These are phyloP conservation scores for Novymonas esmeraldas DNA, from an alignment of 208 protist genomes.

Conservation along the genomic window DNA sequence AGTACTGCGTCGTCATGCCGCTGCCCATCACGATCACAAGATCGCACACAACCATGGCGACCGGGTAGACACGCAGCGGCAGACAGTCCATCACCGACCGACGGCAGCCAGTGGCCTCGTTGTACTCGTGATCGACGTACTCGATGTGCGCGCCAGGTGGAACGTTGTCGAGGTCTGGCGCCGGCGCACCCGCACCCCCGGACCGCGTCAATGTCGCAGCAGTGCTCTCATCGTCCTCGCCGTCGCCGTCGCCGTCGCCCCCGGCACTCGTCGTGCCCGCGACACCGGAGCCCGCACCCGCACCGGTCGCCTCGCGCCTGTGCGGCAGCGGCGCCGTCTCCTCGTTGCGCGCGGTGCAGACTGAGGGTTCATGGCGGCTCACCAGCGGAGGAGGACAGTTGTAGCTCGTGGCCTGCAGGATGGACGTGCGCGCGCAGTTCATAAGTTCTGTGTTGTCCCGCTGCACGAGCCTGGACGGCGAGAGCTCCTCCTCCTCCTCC, in stretches of 20 bases:
- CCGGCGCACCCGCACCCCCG: background rate
- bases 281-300: background rate
- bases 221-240: conserved; percentile 16
- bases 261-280: background rate
- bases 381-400: conserved; percentile 10
- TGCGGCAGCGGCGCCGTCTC: background rate
- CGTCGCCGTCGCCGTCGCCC: background rate
- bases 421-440: conserved; percentile 42
- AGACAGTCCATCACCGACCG: conserved; percentile 41
- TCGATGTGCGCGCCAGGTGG: conserved; percentile 18
- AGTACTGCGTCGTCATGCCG: conserved; percentile 82
- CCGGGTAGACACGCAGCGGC: conserved; percentile 54
- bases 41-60: conserved; percentile 47
- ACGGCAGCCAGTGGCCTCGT: conserved; percentile 40
- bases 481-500: conserved; percentile 28
- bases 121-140: conserved; percentile 50
- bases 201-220: background rate
- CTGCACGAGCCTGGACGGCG: conserved; percentile 13
- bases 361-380: conserved; percentile 36
- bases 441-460: conserved; percentile 29
- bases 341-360: conserved; percentile 38
- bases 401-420: conserved; percentile 20
- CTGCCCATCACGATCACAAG: conserved; percentile 54
- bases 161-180: conserved; percentile 30
- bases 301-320: background rate